Evolutionary conservation across 192 early-diverging fungal genomes (phyloP).

Genomic region (Entomortierella chlamydospora): DNA sequence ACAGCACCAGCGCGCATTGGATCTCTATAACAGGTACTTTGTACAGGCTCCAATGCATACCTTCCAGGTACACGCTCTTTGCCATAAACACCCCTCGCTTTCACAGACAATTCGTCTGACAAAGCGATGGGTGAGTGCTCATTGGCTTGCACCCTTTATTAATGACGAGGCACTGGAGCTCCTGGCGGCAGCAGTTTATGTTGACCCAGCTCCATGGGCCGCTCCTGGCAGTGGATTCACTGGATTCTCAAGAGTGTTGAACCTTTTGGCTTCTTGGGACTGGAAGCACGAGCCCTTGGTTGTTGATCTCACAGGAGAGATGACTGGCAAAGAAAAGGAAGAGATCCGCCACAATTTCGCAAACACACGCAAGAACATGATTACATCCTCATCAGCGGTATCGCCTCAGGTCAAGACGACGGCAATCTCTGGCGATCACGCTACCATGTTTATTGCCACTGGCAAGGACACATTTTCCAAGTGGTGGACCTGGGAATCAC

Average conservation of each 20-base stretch:
- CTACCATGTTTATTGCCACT: slow-evolving; percentile 76
- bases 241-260: slow-evolving; percentile 83
- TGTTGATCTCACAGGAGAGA: slow-evolving; percentile 80
- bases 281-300: slow-evolving; percentile 83
- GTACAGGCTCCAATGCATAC: slow-evolving; percentile 66
- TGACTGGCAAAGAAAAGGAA: slow-evolving; percentile 59
- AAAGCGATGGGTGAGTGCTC: slow-evolving; percentile 92
- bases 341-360: slow-evolving; percentile 67
- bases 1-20: slow-evolving; percentile 62
- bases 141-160: slow-evolving; percentile 80
- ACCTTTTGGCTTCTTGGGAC: slow-evolving; percentile 77
- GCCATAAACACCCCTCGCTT: slow-evolving; percentile 78
- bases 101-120: slow-evolving; percentile 85
- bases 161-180: slow-evolving; percentile 85
- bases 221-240: slow-evolving; percentile 73
- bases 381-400: slow-evolving; percentile 9
- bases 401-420: slow-evolving; percentile 28
- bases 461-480: slow-evolving; percentile 67
- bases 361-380: slow-evolving; percentile 58
- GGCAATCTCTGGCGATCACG: slow-evolving; percentile 52
- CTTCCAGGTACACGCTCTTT: slow-evolving; percentile 77
- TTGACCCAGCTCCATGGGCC: slow-evolving; percentile 67
- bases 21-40: slow-evolving; percentile 62
- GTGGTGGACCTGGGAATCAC: slow-evolving; percentile 69
- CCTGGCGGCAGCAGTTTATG: slow-evolving; percentile 76